phyloP scores from a whole-genome alignment of 441 rosid species.

The Metrosideros polymorpha region DNA sequence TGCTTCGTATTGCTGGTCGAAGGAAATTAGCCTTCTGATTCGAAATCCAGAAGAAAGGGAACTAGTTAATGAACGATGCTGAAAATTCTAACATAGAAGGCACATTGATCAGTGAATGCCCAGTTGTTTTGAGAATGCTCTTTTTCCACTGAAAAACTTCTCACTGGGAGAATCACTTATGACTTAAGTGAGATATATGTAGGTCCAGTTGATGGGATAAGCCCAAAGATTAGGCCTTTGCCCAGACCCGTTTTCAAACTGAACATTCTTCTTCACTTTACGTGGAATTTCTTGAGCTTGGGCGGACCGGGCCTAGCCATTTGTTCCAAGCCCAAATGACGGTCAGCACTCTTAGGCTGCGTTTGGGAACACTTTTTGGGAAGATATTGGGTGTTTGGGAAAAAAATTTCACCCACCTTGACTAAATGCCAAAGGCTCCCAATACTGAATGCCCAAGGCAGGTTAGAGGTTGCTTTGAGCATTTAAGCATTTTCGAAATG shows the following conservation, averaged over 20 bases:
- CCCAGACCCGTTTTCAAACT: neutral
- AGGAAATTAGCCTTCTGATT: neutral
- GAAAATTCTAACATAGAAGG: neutral
- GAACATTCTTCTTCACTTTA: neutral
- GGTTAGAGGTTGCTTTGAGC: no score
- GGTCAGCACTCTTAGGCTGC: no score
- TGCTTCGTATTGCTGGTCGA: neutral
- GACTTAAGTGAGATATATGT: neutral
- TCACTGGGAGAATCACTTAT: neutral
- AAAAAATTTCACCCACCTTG: no score
- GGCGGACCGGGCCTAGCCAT: neutral
- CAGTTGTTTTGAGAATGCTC: neutral
- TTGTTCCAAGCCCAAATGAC: neutral
- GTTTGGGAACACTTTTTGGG: no score
- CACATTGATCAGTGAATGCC: neutral
- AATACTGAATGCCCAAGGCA: no score
- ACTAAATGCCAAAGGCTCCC: no score
- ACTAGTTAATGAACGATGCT: neutral
- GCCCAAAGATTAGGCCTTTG: neutral
- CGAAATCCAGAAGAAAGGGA: neutral
- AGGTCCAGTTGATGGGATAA: neutral
- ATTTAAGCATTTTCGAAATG: no score
- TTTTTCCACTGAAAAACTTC: neutral
- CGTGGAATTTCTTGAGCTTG: neutral
- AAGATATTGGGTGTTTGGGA: no score